Evolutionary conservation across 148 eudicot genomes (phyloP), one percentile per base, ranked within the genome.

Genomic region (Arbutus unedo): DNA sequence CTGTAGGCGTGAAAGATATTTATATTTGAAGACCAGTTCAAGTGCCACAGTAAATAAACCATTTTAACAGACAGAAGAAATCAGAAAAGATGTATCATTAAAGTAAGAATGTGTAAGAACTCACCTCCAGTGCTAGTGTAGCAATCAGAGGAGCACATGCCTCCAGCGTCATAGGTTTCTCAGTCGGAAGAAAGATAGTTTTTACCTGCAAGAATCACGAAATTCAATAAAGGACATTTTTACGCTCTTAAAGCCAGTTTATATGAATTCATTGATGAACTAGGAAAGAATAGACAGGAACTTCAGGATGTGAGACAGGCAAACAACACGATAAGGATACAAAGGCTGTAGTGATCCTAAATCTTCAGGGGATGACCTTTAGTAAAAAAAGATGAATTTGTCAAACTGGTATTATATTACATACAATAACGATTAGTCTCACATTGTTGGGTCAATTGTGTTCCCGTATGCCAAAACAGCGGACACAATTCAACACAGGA

Each of bases 61-160:
- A 8, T 14, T 54, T 0, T 54, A 54, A 38, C 38, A 48, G 41
- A 19, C 53, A 41, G 15, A 14, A 74, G 51, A 64, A 5, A 41
- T 47, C 13, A 74, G 54, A 73, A 45, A 78, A 68, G 53, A 55
- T 16, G 4, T 5, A 41, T 23, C 25, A n/a, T 41, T 57, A 62
- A 44, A 44, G 59, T 18, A 73, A 55, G 50, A n/a, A 51, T 54
- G n/a, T 8, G 43, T 5, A 38, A 74, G 45, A 44, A 76, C 83
- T 84, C 87, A 94, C 99, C 99, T 96, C 99, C 92, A 96, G 88
- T 53, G 98, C 93, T 79, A 96, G 93, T 78, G 98, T 96, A 11
- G 98, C 98, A 75, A 94, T 94, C 71, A 96, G 92, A 81, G 97
- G 99, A 87, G 99, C 99, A 86, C 92, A 94, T 81, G 91, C 83